These are phyloP conservation scores for Cryptomeria japonica DNA, from an alignment of 75 land plant species.

Conservation along the genomic window DNA sequence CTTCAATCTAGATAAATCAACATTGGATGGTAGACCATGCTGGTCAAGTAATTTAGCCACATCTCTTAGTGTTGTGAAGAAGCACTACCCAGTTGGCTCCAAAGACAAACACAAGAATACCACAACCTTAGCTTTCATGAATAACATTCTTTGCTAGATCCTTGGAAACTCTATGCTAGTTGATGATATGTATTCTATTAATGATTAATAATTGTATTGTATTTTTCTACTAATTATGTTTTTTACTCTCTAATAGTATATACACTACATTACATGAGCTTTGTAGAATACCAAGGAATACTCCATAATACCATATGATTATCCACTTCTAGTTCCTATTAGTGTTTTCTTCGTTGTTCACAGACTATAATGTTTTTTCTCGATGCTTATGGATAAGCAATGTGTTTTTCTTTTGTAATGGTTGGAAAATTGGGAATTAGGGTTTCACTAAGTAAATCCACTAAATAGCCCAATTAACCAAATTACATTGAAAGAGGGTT, in stretches of 20 bases:
- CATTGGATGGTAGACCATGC: not conserved
- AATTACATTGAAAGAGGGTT: too few species aligned
- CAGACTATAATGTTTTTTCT: too few species aligned
- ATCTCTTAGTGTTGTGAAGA: not conserved
- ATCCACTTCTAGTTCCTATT: too few species aligned
- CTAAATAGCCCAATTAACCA: too few species aligned
- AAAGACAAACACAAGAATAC: not conserved
- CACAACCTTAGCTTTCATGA: not conserved
- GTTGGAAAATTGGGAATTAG: too few species aligned
- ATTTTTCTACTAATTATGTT: not conserved
- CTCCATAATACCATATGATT: not conserved
- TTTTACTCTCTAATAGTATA: not conserved
- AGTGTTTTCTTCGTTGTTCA: too few species aligned
- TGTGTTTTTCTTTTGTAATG: not conserved
- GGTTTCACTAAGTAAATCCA: too few species aligned
- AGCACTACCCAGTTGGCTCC: not conserved
- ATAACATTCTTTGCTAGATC: not conserved
- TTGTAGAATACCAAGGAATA: not conserved
- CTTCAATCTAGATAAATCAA: not conserved
- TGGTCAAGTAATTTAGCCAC: not conserved
- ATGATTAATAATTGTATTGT: not conserved
- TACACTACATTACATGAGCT: not conserved
- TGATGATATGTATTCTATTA: not conserved
- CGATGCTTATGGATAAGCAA: not conserved
- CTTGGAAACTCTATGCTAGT: not conserved